These are phyloP conservation scores for Naegleria fowleri DNA, from an alignment of 208 protist genomes.

Conservation along the genomic window DNA sequence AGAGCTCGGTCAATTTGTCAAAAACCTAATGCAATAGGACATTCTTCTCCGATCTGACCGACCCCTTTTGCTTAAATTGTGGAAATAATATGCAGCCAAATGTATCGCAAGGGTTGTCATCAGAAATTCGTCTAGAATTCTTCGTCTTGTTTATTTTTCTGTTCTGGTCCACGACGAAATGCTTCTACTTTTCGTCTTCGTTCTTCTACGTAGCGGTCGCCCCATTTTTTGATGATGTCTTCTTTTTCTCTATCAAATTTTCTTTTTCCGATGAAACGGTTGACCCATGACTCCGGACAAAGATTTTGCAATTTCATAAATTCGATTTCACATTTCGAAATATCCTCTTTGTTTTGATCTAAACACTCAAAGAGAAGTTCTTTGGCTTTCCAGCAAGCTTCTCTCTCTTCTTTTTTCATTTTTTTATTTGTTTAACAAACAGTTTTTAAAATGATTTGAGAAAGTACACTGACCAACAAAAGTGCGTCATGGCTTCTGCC, in stretches of 20 bases:
- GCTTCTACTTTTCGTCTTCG: not conserved
- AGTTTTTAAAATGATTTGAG: too few species aligned
- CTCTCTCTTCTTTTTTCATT: conserved; percentile 18
- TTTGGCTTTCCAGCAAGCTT: not conserved
- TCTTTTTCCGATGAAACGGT: conserved; percentile 12
- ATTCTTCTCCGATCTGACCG: too few species aligned
- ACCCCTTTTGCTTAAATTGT: too few species aligned
- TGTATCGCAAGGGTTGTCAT: too few species aligned
- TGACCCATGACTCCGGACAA: not conserved
- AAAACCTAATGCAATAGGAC: too few species aligned
- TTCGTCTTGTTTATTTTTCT: conserved; percentile 24
- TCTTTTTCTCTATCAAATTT: conserved; percentile 27
- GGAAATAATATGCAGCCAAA: too few species aligned
- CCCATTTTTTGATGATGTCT: conserved; percentile 13
- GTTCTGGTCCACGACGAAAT: not conserved
- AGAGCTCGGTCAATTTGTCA: too few species aligned
- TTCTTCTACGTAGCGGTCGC: not conserved
- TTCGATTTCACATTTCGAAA: not conserved
- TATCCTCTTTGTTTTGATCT: not conserved
- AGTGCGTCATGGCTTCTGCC: too few species aligned
- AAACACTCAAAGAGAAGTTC: not conserved
- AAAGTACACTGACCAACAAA: too few species aligned
- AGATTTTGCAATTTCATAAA: not conserved
- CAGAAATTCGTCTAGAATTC: too few species aligned
- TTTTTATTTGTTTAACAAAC: not conserved